Evolutionary conservation across 371 early-diverging fungal species (phyloP).

Genomic region (Mucor piriformis): DNA sequence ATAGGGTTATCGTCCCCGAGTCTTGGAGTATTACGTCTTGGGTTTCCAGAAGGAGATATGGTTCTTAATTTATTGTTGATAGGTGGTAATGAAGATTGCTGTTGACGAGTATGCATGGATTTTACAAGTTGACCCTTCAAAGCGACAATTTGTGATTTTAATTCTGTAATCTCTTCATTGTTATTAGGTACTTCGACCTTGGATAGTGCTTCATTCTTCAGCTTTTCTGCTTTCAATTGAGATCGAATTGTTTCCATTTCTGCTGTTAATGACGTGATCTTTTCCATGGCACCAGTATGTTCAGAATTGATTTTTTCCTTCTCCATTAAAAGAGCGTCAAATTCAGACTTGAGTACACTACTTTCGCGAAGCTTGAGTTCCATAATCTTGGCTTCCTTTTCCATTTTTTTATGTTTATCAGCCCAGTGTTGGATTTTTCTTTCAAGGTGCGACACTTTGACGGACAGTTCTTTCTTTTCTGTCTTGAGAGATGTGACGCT

Average conservation of each 20-base stretch:
- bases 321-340: constrained; percentile 54
- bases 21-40: neutral
- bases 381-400: constrained; percentile 42
- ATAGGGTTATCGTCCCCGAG: neutral
- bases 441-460: constrained; percentile 61
- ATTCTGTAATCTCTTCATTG: constrained; percentile 23
- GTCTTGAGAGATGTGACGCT: constrained; percentile 66
- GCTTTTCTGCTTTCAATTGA: constrained; percentile 62
- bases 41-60: constrained; percentile 22
- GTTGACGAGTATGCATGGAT: constrained; percentile 32
- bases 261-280: constrained; percentile 56
- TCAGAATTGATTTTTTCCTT: constrained; percentile 40
- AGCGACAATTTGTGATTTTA: constrained; percentile 38
- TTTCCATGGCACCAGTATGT: constrained; percentile 46
- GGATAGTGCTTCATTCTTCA: constrained; percentile 70
- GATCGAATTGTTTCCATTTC: constrained; percentile 56
- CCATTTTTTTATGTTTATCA: constrained; percentile 66
- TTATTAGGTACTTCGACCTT: neutral
- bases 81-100: constrained; percentile 13
- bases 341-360: constrained; percentile 60
- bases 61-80: constrained; percentile 7
- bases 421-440: constrained; percentile 63
- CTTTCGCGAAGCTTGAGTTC: constrained; percentile 54
- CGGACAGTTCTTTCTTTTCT: constrained; percentile 63
- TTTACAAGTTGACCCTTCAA: constrained; percentile 44